Conservation (phyloP, 1,284 basidiomycete species). For the Fomitiporia mediterranea region DNA sequence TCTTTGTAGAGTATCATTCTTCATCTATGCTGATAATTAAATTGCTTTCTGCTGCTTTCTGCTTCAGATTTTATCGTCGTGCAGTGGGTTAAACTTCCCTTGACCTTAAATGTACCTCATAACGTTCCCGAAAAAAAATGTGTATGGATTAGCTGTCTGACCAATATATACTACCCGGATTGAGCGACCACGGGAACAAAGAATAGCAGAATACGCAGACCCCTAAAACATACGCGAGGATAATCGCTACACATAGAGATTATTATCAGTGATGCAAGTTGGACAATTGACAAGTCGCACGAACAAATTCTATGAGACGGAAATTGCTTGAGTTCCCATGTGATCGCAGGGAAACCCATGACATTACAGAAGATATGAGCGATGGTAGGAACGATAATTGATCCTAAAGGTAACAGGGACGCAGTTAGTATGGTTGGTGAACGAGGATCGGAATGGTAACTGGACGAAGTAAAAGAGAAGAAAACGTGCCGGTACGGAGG, state of each 20-base stretch:
- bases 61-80: no score
- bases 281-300: conserved; percentile 24
- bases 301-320: conserved; percentile 36
- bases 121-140: no score
- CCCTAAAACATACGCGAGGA: conserved; percentile 43
- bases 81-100: no score
- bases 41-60: no score
- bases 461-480: background rate
- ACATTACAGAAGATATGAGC: conserved; percentile 91
- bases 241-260: conserved; percentile 35
- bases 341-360: conserved; percentile 79
- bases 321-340: conserved; percentile 34
- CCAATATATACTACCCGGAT: conserved; percentile 15
- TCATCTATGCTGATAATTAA: no score
- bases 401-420: conserved; percentile 25
- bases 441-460: background rate
- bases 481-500: conserved; percentile 67
- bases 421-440: background rate
- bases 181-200: conserved; percentile 27
- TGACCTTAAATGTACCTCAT: no score
- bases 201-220: conserved; percentile 40
- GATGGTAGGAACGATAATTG: conserved; percentile 47
- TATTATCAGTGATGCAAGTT: conserved; percentile 1
- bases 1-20: no score
- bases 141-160: no score